A percentile compares a stretch with the other conserved stretches of the same genome.
Conservation (phyloP, 257 asterid genomes). For the Gardenia jasminoides region DNA sequence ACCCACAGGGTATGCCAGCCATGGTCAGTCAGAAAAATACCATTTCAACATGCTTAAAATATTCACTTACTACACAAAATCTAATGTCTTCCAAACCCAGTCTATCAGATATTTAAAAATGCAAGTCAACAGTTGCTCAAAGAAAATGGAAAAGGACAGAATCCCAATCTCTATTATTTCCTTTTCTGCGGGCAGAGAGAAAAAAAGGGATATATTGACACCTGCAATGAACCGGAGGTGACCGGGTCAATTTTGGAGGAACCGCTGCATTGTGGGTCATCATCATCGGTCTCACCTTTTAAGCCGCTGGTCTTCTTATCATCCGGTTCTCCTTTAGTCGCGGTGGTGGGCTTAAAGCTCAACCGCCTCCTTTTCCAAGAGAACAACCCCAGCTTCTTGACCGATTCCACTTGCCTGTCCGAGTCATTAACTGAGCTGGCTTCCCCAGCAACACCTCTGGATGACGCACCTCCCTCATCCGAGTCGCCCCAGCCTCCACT, state of each 20-base stretch:
- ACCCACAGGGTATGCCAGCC: neutral
- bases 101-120: too few species aligned
- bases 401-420: constrained; percentile 20
- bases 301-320: constrained; percentile 22
- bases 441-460: constrained; percentile 1
- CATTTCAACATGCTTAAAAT: neutral
- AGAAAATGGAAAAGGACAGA: too few species aligned
- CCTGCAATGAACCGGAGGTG: constrained; percentile 5
- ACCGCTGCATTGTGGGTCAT: constrained; percentile 13
- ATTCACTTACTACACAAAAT: neutral
- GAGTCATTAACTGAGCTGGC: constrained; percentile 15
- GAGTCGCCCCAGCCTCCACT: constrained; percentile 21
- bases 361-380: constrained; percentile 56
- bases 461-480: constrained; percentile 29
- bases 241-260: constrained; percentile 8
- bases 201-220: neutral
- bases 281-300: constrained; percentile 17
- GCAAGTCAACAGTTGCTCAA: too few species aligned
- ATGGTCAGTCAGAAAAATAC: neutral
- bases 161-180: too few species aligned
- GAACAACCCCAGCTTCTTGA: constrained; percentile 53
- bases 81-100: neutral
- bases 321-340: constrained; percentile 36
- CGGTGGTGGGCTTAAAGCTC: constrained; percentile 45
- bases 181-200: neutral